phyloP scores from a whole-genome alignment of 805 yeast genomes.

The Schizosaccharomyces cryophilus region DNA sequence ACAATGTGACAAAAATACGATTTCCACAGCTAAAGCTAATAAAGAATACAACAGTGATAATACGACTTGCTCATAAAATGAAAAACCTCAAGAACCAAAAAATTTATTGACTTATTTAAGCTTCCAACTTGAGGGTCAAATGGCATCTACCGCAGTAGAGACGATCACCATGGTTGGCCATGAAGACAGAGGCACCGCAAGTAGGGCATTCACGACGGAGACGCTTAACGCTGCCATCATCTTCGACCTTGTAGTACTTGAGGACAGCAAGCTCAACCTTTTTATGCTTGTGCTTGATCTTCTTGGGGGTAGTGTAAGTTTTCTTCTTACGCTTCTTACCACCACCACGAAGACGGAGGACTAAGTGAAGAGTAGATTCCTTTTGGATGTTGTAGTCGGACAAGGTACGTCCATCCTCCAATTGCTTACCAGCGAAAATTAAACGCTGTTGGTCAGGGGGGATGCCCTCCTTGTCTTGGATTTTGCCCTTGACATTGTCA shows the following conservation, averaged over 20 bases:
- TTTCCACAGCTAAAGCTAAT: too few species aligned
- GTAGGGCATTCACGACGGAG: constrained; percentile 97
- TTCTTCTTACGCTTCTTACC: constrained; percentile 99
- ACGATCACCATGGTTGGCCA: constrained; percentile 97
- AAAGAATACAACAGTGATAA: too few species aligned
- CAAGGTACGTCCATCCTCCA: constrained; percentile 83
- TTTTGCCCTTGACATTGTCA: constrained; percentile 83
- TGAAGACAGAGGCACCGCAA: constrained; percentile 71
- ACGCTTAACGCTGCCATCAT: constrained; percentile 94
- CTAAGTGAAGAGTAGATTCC: constrained; percentile 71
- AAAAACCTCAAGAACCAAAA: too few species aligned
- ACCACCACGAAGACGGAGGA: constrained; percentile 72
- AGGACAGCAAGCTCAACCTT: constrained; percentile 97
- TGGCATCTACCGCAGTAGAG: constrained; percentile 99
- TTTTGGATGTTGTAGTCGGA: constrained; percentile 90
- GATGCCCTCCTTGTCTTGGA: constrained; percentile 88
- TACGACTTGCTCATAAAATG: too few species aligned
- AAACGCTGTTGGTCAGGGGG: constrained; percentile 93
- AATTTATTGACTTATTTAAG: not conserved
- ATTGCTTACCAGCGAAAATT: constrained; percentile 87
- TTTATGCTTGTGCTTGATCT: constrained; percentile 98
- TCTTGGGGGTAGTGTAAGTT: constrained; percentile 99
- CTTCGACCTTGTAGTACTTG: constrained; percentile 97
- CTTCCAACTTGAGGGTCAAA: constrained; percentile 50
- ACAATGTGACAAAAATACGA: too few species aligned